Base-by-base conservation (phyloP, 192 early-diverging fungal genomes). In the Podila verticillata region DNA sequence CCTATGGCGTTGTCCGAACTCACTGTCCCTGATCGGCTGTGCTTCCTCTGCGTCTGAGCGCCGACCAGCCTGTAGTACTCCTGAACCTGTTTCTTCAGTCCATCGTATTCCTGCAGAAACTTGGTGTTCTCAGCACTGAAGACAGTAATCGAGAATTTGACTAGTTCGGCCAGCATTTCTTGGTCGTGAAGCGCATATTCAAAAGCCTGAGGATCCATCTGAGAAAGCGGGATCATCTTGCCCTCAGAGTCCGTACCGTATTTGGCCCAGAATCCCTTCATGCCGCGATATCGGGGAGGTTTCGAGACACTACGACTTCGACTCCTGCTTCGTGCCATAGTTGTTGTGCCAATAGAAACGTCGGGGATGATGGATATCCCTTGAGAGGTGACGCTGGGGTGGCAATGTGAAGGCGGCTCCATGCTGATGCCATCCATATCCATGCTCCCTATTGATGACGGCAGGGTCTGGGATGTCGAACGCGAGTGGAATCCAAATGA, bases 61-160 rank as follows among this genome's bases (percentile, higher is more conserved):
- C 51, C 20, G 20, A 70, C 61, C 29, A 79, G 31, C 48, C 31
- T 28, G 15, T 67, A 79, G 22, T 79, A 79, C 54, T 79, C 75
- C n/a, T 64, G 64, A 0, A 72, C 75, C 17, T 79, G 75, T 44
- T 67, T 71, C 36, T 51, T 51, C n/a, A 79, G 57, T 3, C 75
- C 75, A 5, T 71, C 75, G 59, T 79, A 79, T 32, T 79, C 75
- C n/a, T 79, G 75, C n/a, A 79, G 39, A 34, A 79, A 79, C 59
- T 67, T 71, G 39, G 75, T 48, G 32, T 79, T 79, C 44, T 79
- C 75, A 22, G 65, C 68, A 60, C 69, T 79, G 31, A 79, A 79
- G 35, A 79, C 75, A 3, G 64, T 79, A 7, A 79, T 59, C 35
- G 75, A 79, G 48, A 79, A 79, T 44, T 70, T 67, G 10, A 79